These are phyloP conservation scores for Penicillium manginii DNA, from an alignment of 495 filamentous ascomycete species.

Conservation along the genomic window DNA sequence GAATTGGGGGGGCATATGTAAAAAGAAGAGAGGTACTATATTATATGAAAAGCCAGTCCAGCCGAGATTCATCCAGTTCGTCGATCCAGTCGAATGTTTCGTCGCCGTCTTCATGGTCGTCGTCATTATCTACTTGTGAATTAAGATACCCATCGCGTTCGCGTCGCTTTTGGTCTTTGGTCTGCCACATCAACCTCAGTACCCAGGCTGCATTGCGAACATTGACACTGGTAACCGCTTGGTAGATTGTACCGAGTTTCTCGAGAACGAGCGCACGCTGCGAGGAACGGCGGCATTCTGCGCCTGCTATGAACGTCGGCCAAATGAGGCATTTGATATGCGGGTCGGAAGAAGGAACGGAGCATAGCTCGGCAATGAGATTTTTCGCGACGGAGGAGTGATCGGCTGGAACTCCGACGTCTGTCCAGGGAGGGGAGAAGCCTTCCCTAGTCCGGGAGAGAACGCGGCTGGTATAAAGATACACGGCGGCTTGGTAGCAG, in stretches of 20 bases:
- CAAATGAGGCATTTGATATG: constrained; percentile 56
- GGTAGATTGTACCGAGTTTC: constrained; percentile 41
- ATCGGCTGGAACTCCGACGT: constrained; percentile 37
- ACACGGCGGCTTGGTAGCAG: constrained; percentile 48
- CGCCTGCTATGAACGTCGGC: constrained; percentile 53
- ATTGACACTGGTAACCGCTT: constrained; percentile 47
- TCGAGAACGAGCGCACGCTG: constrained; percentile 43
- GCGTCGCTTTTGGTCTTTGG: constrained; percentile 38
- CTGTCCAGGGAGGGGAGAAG: constrained; percentile 32
- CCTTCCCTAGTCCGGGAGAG: constrained; percentile 39
- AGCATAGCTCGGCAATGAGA: constrained; percentile 42
- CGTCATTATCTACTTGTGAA: constrained; percentile 6
- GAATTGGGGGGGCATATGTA: not conserved
- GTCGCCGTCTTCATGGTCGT: constrained; percentile 7
- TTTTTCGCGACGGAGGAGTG: constrained; percentile 39
- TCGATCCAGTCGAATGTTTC: constrained; percentile 51
- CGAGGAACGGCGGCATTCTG: constrained; percentile 41
- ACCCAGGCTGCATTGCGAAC: constrained; percentile 53
- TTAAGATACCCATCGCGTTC: constrained; percentile 6
- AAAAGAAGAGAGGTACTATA: constrained; percentile 22
- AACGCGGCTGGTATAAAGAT: constrained; percentile 50
- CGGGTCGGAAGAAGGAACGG: constrained; percentile 40
- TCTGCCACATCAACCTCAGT: constrained; percentile 51
- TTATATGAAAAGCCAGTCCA: constrained; percentile 54
- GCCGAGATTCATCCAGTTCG: constrained; percentile 46